phyloP scores from a whole-genome alignment of 2,329 filamentous ascomycete genomes.

The Trichoderma sp. region DNA sequence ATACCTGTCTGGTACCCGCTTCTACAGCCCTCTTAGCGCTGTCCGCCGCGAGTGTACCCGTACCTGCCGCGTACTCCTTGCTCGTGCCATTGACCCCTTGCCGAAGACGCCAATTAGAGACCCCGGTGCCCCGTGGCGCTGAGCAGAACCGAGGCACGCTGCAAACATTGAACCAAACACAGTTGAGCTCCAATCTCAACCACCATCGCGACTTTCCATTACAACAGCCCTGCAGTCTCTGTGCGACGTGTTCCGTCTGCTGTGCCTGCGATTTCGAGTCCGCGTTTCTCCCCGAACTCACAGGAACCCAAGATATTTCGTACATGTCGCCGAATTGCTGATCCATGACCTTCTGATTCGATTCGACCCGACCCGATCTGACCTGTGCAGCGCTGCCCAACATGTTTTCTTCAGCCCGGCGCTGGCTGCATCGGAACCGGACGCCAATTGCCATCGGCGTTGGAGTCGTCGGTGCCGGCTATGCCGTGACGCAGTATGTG shows the following conservation, averaged over 20 bases:
- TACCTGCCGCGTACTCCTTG: neutral
- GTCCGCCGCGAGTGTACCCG: neutral
- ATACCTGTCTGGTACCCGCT: neutral
- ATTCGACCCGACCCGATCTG: neutral
- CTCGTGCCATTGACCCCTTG: neutral
- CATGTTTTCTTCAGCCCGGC: conserved; percentile 72
- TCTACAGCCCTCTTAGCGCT: neutral
- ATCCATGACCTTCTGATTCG: conserved; percentile 17
- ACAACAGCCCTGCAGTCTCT: neutral
- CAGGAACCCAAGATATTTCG: neutral
- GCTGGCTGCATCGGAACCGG: conserved; percentile 90
- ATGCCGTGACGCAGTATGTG: conserved; percentile 90
- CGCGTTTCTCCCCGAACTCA: neutral
- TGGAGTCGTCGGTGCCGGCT: conserved; percentile 84
- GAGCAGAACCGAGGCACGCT: conserved; percentile 14
- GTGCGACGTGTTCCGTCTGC: neutral
- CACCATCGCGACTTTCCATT: conserved; percentile 10
- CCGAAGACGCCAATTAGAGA: conserved; percentile 11
- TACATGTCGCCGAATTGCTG: neutral
- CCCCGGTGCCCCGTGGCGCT: conserved; percentile 10
- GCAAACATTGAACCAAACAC: neutral
- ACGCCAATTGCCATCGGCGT: conserved; percentile 85
- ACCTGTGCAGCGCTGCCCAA: conserved; percentile 22
- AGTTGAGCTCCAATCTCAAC: neutral
- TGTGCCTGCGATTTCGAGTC: neutral